These are phyloP conservation scores for Dendrobium huoshanense DNA, from an alignment of 106 monocot genomes.

Conservation along the genomic window DNA sequence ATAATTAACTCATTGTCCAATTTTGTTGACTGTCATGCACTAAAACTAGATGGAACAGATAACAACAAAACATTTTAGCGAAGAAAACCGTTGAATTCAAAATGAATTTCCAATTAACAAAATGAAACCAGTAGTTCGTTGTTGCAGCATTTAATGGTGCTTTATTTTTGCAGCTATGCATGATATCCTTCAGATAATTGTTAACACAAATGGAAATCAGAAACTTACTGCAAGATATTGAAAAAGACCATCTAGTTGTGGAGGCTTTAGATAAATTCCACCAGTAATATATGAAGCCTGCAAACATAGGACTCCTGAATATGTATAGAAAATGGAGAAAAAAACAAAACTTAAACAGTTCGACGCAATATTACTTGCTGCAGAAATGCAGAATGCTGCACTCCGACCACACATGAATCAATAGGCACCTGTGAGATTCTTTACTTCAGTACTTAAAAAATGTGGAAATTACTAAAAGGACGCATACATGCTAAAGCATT, in stretches of 20 bases:
- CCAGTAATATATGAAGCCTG: constrained; percentile 99
- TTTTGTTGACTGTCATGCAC: background rate
- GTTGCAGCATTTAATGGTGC: background rate
- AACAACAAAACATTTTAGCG: background rate
- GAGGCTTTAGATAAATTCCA: constrained; percentile 96
- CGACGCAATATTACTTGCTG: constrained; percentile 65
- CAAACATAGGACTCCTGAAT: constrained; percentile 12
- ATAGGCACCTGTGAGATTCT: constrained; percentile 72
- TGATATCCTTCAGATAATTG: background rate
- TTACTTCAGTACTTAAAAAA: background rate
- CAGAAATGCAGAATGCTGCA: constrained; percentile 89
- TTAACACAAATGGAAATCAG: background rate
- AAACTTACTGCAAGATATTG: constrained; percentile 75
- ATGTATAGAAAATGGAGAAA: background rate
- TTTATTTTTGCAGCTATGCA: background rate
- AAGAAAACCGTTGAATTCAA: background rate
- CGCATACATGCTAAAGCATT: background rate
- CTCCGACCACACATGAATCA: constrained; percentile 85
- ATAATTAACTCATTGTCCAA: background rate
- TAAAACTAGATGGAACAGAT: background rate
- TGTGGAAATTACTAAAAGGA: background rate
- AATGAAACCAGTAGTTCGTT: background rate
- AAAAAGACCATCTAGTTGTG: constrained; percentile 83
- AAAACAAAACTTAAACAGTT: background rate
- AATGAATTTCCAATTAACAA: background rate